phyloP scores from a whole-genome alignment of 768 basidiomycete species.

The Lentinula boryana region DNA sequence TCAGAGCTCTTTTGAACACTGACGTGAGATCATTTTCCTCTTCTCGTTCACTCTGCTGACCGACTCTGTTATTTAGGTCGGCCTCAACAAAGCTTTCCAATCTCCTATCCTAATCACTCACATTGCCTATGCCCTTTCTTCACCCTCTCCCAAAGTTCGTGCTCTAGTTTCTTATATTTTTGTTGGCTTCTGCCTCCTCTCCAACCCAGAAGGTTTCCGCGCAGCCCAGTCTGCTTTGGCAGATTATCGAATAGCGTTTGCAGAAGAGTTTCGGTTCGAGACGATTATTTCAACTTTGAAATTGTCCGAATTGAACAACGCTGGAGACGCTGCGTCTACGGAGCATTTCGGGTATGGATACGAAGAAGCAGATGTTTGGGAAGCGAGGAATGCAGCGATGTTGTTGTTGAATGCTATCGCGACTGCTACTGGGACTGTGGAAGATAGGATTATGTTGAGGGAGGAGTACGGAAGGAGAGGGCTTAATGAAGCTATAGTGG shows the following conservation, averaged over 20 bases:
- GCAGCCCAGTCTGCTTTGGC: slow-evolving; percentile 74
- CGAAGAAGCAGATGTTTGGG: slow-evolving; percentile 74
- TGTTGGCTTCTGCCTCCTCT: slow-evolving; percentile 78
- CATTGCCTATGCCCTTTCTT: slow-evolving; percentile 66
- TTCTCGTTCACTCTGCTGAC: not conserved
- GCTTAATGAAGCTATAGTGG: slow-evolving; percentile 77
- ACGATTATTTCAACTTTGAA: slow-evolving; percentile 60
- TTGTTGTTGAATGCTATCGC: slow-evolving; percentile 75
- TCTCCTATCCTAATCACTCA: slow-evolving; percentile 64
- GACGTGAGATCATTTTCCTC: slow-evolving; percentile 44
- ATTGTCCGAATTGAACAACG: slow-evolving; percentile 35
- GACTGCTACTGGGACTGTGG: slow-evolving; percentile 68
- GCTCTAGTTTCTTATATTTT: slow-evolving; percentile 71
- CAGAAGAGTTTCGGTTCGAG: slow-evolving; percentile 78
- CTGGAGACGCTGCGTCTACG: slow-evolving; percentile 23
- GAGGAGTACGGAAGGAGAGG: slow-evolving; percentile 83
- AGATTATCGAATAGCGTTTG: slow-evolving; percentile 66
- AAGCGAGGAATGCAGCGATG: slow-evolving; percentile 71
- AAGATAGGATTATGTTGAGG: slow-evolving; percentile 71
- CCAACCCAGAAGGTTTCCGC: slow-evolving; percentile 62
- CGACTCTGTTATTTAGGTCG: slow-evolving; percentile 40
- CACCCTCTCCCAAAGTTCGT: slow-evolving; percentile 61
- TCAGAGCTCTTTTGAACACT: slow-evolving; percentile 80
- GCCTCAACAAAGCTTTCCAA: slow-evolving; percentile 61
- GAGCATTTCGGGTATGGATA: slow-evolving; percentile 29